phyloP scores from a whole-genome alignment of 129 eudicot species.

The Flaveria robusta region DNA sequence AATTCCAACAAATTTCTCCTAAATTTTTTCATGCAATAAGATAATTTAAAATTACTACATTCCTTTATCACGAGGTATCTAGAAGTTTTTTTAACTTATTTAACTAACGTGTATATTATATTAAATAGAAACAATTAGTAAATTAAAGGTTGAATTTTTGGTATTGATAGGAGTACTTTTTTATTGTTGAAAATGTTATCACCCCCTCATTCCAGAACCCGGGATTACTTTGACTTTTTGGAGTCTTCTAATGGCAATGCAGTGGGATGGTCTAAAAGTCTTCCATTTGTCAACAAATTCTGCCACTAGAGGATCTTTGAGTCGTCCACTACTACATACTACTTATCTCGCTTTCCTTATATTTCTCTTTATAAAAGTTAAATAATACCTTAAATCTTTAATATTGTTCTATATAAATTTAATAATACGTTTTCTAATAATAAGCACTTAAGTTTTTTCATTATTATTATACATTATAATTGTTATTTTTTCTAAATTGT shows the following conservation, averaged over 20 bases:
- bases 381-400: no score
- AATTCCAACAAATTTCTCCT: no score
- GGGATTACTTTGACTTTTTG: background rate
- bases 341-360: conserved; percentile 1
- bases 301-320: background rate
- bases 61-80: background rate
- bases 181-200: background rate
- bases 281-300: background rate
- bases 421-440: no score
- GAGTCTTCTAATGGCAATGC: background rate
- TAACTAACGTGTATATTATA: background rate
- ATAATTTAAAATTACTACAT: background rate
- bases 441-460: no score
- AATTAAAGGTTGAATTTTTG: background rate
- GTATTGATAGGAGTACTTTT: conserved; percentile 7
- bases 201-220: background rate
- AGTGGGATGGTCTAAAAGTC: background rate
- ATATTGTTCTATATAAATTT: no score
- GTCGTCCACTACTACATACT: background rate
- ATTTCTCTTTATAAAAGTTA: background rate
- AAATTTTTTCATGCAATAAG: background rate
- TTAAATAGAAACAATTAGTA: background rate
- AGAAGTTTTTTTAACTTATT: background rate
- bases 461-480: no score
- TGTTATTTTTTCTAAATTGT: no score